Conservation (phyloP, 495 filamentous ascomycete species). For the Xylaria acuta region DNA sequence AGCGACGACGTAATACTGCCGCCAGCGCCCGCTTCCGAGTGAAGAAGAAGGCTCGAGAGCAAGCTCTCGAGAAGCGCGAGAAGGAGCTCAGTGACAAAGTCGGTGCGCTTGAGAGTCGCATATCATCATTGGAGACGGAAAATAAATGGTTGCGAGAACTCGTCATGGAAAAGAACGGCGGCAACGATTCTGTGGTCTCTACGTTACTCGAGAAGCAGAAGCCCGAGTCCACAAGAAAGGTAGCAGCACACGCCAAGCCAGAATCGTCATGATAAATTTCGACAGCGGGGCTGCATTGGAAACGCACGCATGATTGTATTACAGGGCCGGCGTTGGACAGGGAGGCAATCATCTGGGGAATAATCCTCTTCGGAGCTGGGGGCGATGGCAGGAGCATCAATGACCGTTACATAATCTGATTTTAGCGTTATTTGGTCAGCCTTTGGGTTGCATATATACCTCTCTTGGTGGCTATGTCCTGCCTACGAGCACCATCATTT, state of each 20-base stretch:
- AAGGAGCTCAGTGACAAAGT: slow-evolving; percentile 93
- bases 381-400: slow-evolving; percentile 6
- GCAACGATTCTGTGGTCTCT: slow-evolving; percentile 55
- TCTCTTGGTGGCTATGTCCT: slow-evolving; percentile 13
- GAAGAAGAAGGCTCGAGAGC: slow-evolving; percentile 99
- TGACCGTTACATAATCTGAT: slow-evolving; percentile 13
- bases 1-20: slow-evolving; percentile 94
- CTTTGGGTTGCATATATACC: slow-evolving; percentile 16
- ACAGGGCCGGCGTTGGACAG: slow-evolving; percentile 28
- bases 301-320: slow-evolving; percentile 22
- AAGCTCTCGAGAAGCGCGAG: slow-evolving; percentile 85
- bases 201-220: slow-evolving; percentile 52
- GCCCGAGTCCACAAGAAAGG: slow-evolving; percentile 25
- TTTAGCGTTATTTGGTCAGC: slow-evolving; percentile 14
- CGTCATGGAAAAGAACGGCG: slow-evolving; percentile 87
- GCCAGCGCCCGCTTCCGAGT: slow-evolving; percentile 93
- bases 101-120: slow-evolving; percentile 74
- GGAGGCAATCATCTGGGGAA: slow-evolving; percentile 20
- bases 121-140: slow-evolving; percentile 89
- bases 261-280: slow-evolving; percentile 9
- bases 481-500: slow-evolving; percentile 13
- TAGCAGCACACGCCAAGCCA: slow-evolving; percentile 16
- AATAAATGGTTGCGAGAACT: slow-evolving; percentile 97
- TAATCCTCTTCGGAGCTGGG: slow-evolving; percentile 7
- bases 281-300: slow-evolving; percentile 3